phyloP scores from a whole-genome alignment of 2,329 filamentous ascomycete species.

The Fusarium sacchari region DNA sequence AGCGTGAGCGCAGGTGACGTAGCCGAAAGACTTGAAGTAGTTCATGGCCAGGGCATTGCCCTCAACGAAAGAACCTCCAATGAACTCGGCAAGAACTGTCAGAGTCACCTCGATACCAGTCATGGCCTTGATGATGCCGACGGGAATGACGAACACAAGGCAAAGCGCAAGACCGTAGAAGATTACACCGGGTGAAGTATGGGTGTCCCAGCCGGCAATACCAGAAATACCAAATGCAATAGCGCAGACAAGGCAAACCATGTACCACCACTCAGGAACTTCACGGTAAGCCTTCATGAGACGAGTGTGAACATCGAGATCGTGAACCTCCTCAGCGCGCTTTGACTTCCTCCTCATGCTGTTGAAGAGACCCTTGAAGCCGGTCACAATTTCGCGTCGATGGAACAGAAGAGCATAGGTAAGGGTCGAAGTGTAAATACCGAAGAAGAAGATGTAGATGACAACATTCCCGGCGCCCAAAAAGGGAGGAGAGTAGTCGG shows the following conservation, averaged over 20 bases:
- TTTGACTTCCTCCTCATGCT: slow-evolving; percentile 57
- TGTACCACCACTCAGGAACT: slow-evolving; percentile 66
- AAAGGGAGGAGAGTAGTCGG: slow-evolving; percentile 62
- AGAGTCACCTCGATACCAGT: slow-evolving; percentile 63
- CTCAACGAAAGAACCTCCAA: slow-evolving; percentile 61
- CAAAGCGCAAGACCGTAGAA: slow-evolving; percentile 62
- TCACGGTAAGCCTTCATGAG: slow-evolving; percentile 60
- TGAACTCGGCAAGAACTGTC: slow-evolving; percentile 64
- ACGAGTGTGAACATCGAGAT: slow-evolving; percentile 59
- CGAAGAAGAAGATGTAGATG: slow-evolving; percentile 66
- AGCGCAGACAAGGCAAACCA: slow-evolving; percentile 54
- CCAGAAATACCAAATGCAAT: slow-evolving; percentile 59
- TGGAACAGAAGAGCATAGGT: slow-evolving; percentile 63
- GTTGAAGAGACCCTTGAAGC: slow-evolving; percentile 58
- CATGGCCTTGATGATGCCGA: slow-evolving; percentile 64
- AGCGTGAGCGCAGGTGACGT: slow-evolving; percentile 62
- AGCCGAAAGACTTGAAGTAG: slow-evolving; percentile 64
- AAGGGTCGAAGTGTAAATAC: slow-evolving; percentile 62
- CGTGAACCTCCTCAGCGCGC: slow-evolving; percentile 47
- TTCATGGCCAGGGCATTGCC: slow-evolving; percentile 64
- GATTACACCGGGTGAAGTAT: slow-evolving; percentile 61
- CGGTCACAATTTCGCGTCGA: slow-evolving; percentile 60
- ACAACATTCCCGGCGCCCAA: slow-evolving; percentile 60
- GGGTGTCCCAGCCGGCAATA: slow-evolving; percentile 60
- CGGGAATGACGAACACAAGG: slow-evolving; percentile 61